Evolutionary conservation across 139 green algal species (phyloP), one percentile per base, ranked within the genome.

Genomic region (Desmodesmus armatus): DNA sequence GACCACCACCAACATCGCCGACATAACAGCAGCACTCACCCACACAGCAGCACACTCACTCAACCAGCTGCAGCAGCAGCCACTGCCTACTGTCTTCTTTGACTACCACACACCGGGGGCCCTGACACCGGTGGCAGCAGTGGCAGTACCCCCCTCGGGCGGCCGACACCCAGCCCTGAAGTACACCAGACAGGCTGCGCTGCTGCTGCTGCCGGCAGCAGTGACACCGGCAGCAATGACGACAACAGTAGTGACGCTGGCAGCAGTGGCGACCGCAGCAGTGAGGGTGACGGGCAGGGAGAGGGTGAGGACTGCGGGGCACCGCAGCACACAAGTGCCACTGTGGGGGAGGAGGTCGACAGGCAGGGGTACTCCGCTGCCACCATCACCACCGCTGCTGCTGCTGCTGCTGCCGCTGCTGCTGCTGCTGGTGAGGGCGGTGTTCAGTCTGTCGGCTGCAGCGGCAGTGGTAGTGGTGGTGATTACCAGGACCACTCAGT

Each of bases 61-160:
- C 47, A 55, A 13, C 47, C 60, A 69, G 11, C 37, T 55, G 69
- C 69, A 31, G 69, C 69, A 77, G 69, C 69, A 51, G 66, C 51
- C 51, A 17, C 51, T 17, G 51, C 51, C 51, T 13, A 13, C 5
- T 31, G 60, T 15, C 31, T 31, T 13, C 21, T 31, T 27, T 19
- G 25, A 33, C 60, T 37, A 27, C 60, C 9, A 39, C 1, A 4
- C 23, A n/a, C 21, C 60, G 17, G 60, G 60, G 60, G 17, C 1
- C 25, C 60, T 37, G 60, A 25, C 31, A 27, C 66, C n/a, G n/a
- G 62, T 21, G n/a, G n/a, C 66, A 75, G 66, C 66, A 23, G 66
- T 29, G 13, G 29, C 66, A 44, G 60, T 17, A 69, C 11, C 60
- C 47, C 47, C 47, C 47, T 55, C 47, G 7, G 47, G 9, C 13